Base-by-base conservation (phyloP, 371 early-diverging fungal species). In the Mortierella sp. region DNA sequence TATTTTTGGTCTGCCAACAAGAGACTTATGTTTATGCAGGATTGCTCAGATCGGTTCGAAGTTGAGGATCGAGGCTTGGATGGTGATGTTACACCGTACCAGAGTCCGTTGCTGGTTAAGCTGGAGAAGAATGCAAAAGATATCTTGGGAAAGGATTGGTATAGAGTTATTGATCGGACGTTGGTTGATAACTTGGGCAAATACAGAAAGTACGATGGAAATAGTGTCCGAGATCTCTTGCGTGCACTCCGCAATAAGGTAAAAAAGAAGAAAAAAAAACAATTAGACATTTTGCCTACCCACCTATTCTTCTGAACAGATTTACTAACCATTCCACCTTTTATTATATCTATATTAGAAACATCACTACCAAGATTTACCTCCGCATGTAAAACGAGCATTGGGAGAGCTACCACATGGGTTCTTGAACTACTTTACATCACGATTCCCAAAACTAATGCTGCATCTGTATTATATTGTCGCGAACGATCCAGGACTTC, bases 331-430 rank as follows among this genome's bases (percentile, higher is more conserved):
- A 20, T 47, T 11, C 20, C 1, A 20, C 14, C 14, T 20, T 20
- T 14, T 14, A 47, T 20, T 84, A 60, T 12, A 20, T 43, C 20
- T 40, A 9, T n/a, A 22, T 43, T 79, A 90, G 95, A 96, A 97
- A 92, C 96, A 97, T 77, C 98, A 98, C 78, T 98, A 95, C 88
- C 96, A 96, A 81, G 98, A 98, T 84, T 85, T 98, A 68, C 93
- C 96, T 2, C 87, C 85, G 5, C 86, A 88, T 64, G 94, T 95
- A 43, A 91, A 95, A 70, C 85, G 88, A 54, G 85, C 92, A 0
- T 85, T 97, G n/a, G 98, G 98, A 22, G 87, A 93, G 26, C 86
- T 96, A 18, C 98, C 98, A 0, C 92, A 95, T 35, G 94, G 95
- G 26, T 98, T 94, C 73, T 81, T 96, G 63, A 84, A 87, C 68